phyloP scores from a whole-genome alignment of 139 green algal genomes.

The Chlamydomonas incerta region DNA sequence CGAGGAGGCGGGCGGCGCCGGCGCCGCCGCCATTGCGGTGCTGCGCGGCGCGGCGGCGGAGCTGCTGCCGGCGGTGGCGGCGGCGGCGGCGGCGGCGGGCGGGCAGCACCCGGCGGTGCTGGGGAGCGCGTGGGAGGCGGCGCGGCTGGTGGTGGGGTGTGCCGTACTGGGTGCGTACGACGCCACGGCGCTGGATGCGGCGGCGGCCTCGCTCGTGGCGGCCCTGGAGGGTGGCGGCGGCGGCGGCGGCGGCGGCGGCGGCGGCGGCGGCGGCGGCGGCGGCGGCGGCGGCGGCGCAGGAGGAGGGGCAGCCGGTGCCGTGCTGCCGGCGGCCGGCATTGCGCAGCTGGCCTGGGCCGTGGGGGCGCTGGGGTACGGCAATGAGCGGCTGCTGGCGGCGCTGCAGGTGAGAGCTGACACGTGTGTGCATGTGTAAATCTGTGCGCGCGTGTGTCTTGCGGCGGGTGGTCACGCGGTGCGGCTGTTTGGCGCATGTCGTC shows the following conservation, averaged over 20 bases:
- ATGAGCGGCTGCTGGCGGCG: conserved; percentile 22
- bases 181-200: not conserved
- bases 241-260: not conserved
- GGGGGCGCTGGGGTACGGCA: conserved; percentile 20
- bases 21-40: too few relatives aligned
- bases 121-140: not conserved
- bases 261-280: not conserved
- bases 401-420: too few relatives aligned
- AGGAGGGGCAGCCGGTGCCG: not conserved
- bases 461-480: not conserved
- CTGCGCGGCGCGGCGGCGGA: too few relatives aligned
- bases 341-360: conserved; percentile 26
- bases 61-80: not conserved
- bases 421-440: not conserved
- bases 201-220: conserved; percentile 13
- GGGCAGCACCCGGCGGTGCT: not conserved
- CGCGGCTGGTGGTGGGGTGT: conserved; percentile 12
- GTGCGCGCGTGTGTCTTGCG: too few relatives aligned
- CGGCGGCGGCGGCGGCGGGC: not conserved
- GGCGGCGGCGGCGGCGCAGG: not conserved
- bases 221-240: not conserved
- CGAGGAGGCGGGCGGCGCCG: too few relatives aligned
- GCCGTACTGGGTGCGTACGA: conserved; percentile 13
- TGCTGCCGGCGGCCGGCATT: not conserved
- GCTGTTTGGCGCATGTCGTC: not conserved